Base-by-base conservation (phyloP, 2,329 filamentous ascomycete genomes). In the Fusarium solani-melongenae region DNA sequence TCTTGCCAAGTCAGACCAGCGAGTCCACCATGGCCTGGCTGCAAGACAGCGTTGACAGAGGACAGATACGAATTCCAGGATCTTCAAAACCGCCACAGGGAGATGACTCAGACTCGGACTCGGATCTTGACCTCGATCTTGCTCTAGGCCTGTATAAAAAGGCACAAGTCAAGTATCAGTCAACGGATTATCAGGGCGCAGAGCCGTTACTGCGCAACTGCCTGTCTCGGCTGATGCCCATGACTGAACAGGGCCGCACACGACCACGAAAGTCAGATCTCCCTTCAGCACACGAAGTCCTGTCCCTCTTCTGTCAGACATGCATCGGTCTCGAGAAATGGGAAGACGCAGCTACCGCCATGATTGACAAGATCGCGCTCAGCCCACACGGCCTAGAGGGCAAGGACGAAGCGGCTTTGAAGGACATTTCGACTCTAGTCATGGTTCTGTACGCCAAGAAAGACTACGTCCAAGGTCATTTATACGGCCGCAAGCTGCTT, bases 21-120 rank as follows among this genome's bases (percentile, higher is more conserved):
- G 58, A 61, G 58, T 33, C 58, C 7, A 61, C 58, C 22, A 61
- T 61, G 24, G 58, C 34, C 6, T 61, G 58, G 39, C 24, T 61
- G 12, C 39, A 33, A 34, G 29, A 33, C 53, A 36, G 31, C 20
- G 53, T 53, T 17, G 27, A 53, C 12, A 53, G 49, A 20, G 27
- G 49, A 31, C 49, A 15, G 49, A 20, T 53, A 14, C 53, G 5
- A 8, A 57, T 57, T 11, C 53, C 49, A 33, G 49, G 49, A 31
- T 53, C 49, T 14, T 53, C 49, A 53, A 53, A n/a, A 20, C 27
- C 27, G 10, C 49, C 49, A 9, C 49, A n/a, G 7, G 49, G 27
- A 53, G 27, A 33, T 14, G 49, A 29, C 15, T 36, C 55, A 2
- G 55, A 36, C 20, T 36, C 55, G 2, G 31, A 56, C 31, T 56